Evolutionary conservation across 129 eudicot genomes (phyloP), one percentile per base, ranked within the genome.

Genomic region (Lactuca saligna): DNA sequence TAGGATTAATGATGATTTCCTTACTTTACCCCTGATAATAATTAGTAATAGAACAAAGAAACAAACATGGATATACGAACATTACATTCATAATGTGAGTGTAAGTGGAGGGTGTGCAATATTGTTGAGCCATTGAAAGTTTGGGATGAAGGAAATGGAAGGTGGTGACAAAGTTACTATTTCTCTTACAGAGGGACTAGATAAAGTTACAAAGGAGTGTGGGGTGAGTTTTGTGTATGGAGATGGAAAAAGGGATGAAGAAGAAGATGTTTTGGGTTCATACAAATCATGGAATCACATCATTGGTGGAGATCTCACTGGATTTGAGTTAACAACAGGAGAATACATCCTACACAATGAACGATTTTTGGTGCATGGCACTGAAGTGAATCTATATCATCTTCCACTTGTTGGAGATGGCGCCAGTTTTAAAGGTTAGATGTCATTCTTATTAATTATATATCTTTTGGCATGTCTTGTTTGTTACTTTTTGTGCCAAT

Each of bases 111-210:
- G 2, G 1, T 35, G 38, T 35, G 38, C 38, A 35, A 35, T 35
- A 35, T 25, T 25, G 29, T 25, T 25, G 2, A 25, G 29, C 29
- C 29, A 25, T 25, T 25, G 29, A 2, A 25, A 3, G 38, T 38
- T 56, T 35, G 39, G 55, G 16, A 70, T 12, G 46, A 70, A 70
- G 41, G 75, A 70, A 65, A 69, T 69, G 53, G 74, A 55, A 55
- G 41, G 13, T 35, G 75, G 65, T 7, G 75, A 70, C 29, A 2
- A 39, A 0, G 3, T 70, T 70, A 39, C 55, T 17, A 56, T 69
- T 39, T 5, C 41, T 35, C 0, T 2, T 0, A 35, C 38, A 35
- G 2, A 35, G 38, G 59, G 29, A 11, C 13, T 20, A 20, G 20
- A 20, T 20, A 20, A 20, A 20, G 20, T 7, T 6, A 49, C 16